Conservation (phyloP, 176 grass and related monocot species). For the Saccharum officinarum region DNA sequence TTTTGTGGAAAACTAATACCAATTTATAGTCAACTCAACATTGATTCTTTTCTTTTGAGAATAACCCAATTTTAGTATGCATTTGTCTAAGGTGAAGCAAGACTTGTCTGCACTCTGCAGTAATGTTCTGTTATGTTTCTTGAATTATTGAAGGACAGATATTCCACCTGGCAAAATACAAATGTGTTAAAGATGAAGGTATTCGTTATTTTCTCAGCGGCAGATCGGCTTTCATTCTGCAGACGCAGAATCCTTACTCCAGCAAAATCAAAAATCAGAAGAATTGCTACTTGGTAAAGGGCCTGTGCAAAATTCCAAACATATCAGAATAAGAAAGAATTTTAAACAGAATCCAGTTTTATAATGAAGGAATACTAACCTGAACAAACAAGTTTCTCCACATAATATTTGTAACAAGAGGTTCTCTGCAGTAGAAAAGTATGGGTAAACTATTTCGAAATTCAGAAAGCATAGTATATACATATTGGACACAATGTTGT, state of each 20-base stretch:
- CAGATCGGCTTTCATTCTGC: conserved; percentile 52
- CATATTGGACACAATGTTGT: background rate
- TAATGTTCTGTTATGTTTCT: background rate
- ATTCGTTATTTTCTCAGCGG: conserved; percentile 72
- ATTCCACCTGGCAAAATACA: conserved; percentile 79
- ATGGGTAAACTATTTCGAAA: background rate
- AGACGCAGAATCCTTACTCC: conserved; percentile 65
- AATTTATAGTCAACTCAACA: conserved; percentile 17
- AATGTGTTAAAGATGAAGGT: conserved; percentile 97
- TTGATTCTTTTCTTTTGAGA: background rate
- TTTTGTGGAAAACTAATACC: background rate
- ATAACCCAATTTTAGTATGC: background rate
- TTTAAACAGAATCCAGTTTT: conserved; percentile 14
- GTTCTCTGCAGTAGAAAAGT: conserved; percentile 66
- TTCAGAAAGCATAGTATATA: conserved; percentile 8
- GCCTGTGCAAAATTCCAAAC: conserved; percentile 49
- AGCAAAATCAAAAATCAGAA: conserved; percentile 78
- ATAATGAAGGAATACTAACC: conserved; percentile 42
- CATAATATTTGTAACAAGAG: conserved; percentile 94
- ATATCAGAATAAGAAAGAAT: conserved; percentile 22
- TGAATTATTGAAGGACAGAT: conserved; percentile 1
- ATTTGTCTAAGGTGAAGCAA: background rate
- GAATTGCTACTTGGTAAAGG: conserved; percentile 81
- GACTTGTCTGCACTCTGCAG: background rate
- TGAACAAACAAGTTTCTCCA: conserved; percentile 97